Base-by-base conservation (phyloP, 2,329 filamentous ascomycete species). In the Verticillium zaregamsianum region DNA sequence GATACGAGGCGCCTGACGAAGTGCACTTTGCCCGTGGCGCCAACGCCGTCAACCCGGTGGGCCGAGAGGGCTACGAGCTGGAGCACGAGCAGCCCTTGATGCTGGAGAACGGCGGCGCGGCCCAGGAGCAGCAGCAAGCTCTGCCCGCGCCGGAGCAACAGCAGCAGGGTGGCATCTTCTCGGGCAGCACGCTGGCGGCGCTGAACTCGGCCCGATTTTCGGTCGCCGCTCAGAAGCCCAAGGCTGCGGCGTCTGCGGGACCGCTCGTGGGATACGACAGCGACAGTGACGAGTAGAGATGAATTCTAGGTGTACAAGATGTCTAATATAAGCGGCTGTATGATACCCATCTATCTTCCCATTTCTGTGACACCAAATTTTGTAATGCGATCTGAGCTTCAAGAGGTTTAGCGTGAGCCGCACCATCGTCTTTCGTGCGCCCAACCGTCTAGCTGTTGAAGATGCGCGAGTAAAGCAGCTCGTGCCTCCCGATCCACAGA, bases 1-100 rank as follows among this genome's bases (percentile, higher is more conserved):
- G 93, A 1, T 98, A 97, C 73, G 92, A 98, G 70, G 93, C 93
- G 2, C 93, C 94, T 0, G 95, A 99, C 72, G 90, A 95, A 65
- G 88, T 99, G 31, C 96, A 96, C 85, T 97, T 93, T 76, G 91
- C 93, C 0, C 84, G 91, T 56, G 92, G 93, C 39, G 85, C 87
- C 67, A 87, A 88, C 66, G 85, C 86, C 0, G 84, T 88, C 33
- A 88, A 88, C 68, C 84, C 85, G 0, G 70, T 78, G 3, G 85
- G 85, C 1, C 76, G 85, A 40, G 75, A 84, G 57, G 87, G 86
- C 0, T 82, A 85, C 62, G 88, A 90, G 66, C 74, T 88, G 32
- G 87, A 90, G 70, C 80, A 87, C 57, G 82, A 90, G 68, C 81
- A 87, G 64, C 79, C 78, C 61, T 67, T 85, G 65, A 80, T 90